A percentile compares a stretch with the other conserved stretches of the same genome.
phyloP scores from a whole-genome alignment of 257 asterid genomes.

The Solanum virginianum region DNA sequence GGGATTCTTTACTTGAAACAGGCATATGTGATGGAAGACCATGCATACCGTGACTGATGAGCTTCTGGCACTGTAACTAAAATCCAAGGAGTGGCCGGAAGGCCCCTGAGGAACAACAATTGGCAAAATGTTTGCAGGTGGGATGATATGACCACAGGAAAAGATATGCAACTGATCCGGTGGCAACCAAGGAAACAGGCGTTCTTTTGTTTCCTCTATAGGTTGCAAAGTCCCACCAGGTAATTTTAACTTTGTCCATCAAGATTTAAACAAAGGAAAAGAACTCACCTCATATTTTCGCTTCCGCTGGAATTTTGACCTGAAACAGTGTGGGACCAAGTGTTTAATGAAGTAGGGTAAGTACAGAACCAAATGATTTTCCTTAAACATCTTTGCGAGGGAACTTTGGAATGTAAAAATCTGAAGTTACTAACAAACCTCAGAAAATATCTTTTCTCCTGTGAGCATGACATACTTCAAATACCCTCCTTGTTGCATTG shows the following conservation, averaged over 20 bases:
- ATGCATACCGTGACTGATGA: constrained; percentile 64
- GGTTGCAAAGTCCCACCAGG: constrained; percentile 94
- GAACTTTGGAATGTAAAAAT: not conserved
- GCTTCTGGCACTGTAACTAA: constrained; percentile 70
- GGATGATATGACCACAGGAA: constrained; percentile 84
- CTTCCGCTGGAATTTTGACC: not conserved
- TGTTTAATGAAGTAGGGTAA: not conserved
- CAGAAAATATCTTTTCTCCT: constrained; percentile 85
- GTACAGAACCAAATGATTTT: not conserved
- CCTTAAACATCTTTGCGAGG: not conserved
- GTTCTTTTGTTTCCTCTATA: constrained; percentile 87
- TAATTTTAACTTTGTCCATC: not conserved
- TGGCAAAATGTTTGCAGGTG: constrained; percentile 77
- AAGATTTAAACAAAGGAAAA: not conserved
- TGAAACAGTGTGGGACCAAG: not conserved
- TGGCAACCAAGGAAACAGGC: constrained; percentile 65
- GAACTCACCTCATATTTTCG: not conserved
- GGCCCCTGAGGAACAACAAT: constrained; percentile 84
- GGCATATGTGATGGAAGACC: not conserved
- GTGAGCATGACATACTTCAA: constrained; percentile 92
- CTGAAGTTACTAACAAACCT: constrained; percentile 39
- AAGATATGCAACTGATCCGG: constrained; percentile 53
- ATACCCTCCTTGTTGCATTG: constrained; percentile 51
- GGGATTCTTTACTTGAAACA: not conserved
- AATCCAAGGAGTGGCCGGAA: constrained; percentile 63